Conservation (phyloP, 257 asterid species). For the Solanum stenotomum region DNA sequence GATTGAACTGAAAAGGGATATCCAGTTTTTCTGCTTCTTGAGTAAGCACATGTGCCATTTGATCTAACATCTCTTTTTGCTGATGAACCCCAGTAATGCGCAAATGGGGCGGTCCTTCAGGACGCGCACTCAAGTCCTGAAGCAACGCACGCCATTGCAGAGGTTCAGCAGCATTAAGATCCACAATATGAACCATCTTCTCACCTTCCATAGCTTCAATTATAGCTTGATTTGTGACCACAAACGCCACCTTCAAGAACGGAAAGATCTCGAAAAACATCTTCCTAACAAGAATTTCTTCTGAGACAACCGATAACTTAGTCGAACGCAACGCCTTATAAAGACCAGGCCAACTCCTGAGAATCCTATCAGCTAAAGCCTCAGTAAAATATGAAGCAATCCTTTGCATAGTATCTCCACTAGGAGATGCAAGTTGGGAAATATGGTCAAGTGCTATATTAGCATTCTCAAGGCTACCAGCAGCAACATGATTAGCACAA, state of each 20-base stretch:
- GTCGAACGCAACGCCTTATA: constrained; percentile 68
- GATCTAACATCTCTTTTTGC: constrained; percentile 62
- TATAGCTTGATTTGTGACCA: constrained; percentile 71
- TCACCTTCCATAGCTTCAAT: constrained; percentile 97
- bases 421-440: constrained; percentile 73
- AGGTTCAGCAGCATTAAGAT: constrained; percentile 63
- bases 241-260: constrained; percentile 67
- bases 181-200: constrained; percentile 82
- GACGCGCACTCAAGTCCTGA: constrained; percentile 87
- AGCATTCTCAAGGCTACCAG: constrained; percentile 72
- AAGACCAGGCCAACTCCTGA: constrained; percentile 75
- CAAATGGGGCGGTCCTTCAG: constrained; percentile 96
- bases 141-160: constrained; percentile 83
- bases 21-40: constrained; percentile 85
- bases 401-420: constrained; percentile 92
- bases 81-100: constrained; percentile 76
- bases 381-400: constrained; percentile 78
- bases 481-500: constrained; percentile 75
- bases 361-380: constrained; percentile 78
- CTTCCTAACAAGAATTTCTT: constrained; percentile 56
- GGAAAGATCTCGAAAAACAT: constrained; percentile 82
- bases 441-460: constrained; percentile 86
- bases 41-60: constrained; percentile 64
- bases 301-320: constrained; percentile 29
- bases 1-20: constrained; percentile 83